phyloP scores from a whole-genome alignment of 176 grass and related monocot species.

The Echinochloa phyllopogon region DNA sequence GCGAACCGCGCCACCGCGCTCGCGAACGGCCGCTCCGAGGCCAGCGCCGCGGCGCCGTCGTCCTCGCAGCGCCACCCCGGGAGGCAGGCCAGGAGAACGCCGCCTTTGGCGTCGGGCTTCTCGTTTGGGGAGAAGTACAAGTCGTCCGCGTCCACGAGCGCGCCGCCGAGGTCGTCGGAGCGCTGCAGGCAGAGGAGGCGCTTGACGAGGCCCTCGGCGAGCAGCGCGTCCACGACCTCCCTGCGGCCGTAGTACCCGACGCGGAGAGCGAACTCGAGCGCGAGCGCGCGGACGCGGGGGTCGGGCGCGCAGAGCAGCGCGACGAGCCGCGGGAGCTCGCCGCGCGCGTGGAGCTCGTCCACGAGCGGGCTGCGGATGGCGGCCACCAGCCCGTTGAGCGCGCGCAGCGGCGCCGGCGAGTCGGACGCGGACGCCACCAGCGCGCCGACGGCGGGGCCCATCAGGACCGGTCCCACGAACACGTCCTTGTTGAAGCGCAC shows the following conservation, averaged over 20 bases:
- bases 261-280: constrained; percentile 63
- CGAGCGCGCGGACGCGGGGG: constrained; percentile 45
- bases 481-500: constrained; percentile 95
- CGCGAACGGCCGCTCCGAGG: constrained; percentile 55
- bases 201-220: constrained; percentile 80
- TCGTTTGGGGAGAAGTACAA: not conserved
- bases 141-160: constrained; percentile 43
- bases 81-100: constrained; percentile 19
- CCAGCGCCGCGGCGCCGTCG: not conserved
- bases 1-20: constrained; percentile 78
- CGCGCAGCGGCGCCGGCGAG: constrained; percentile 49
- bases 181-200: constrained; percentile 78
- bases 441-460: constrained; percentile 66
- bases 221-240: constrained; percentile 76
- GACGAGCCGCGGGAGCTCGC: constrained; percentile 68
- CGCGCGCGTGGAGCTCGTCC: constrained; percentile 80
- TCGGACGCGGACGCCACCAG: constrained; percentile 47
- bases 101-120: constrained; percentile 12
- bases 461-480: constrained; percentile 80
- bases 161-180: constrained; percentile 58
- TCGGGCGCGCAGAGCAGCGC: constrained; percentile 60
- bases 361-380: constrained; percentile 77
- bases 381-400: constrained; percentile 65
- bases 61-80: not conserved
- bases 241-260: constrained; percentile 76